Evolutionary conservation across 495 filamentous ascomycete species (phyloP).

Genomic region (Penicillium silybi): DNA sequence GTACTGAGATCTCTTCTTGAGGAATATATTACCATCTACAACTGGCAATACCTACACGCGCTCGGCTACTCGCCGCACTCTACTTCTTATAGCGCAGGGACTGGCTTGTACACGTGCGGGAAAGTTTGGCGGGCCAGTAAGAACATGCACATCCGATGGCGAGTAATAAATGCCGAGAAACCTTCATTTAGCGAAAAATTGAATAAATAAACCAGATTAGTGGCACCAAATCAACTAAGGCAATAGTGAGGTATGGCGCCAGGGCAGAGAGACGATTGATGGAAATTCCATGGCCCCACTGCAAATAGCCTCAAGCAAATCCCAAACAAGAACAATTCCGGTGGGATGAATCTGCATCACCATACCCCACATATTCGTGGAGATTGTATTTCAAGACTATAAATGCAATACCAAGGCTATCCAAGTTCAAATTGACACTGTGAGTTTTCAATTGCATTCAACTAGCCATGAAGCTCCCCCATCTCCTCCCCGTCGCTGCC

Average conservation of each 20-base stretch:
- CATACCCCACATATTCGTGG: background rate
- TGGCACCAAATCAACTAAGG: background rate
- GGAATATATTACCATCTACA: too few relatives aligned
- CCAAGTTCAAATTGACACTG: background rate
- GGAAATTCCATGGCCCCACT: conserved; percentile 9
- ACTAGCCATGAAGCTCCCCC: conserved; percentile 12
- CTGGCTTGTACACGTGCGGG: too few relatives aligned
- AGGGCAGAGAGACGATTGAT: conserved; percentile 6
- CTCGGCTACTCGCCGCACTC: too few relatives aligned
- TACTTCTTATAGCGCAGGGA: too few relatives aligned
- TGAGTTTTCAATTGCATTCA: background rate
- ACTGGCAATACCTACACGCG: too few relatives aligned
- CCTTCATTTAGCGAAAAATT: background rate
- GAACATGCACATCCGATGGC: background rate
- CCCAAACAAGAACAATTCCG: conserved; percentile 26
- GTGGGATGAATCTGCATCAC: conserved; percentile 18
- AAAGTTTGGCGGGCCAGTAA: too few relatives aligned
- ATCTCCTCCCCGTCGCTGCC: conserved; percentile 17
- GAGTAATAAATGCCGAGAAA: background rate
- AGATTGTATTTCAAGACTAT: background rate
- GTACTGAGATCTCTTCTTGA: too few relatives aligned
- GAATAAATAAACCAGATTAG: background rate
- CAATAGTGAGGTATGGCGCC: background rate
- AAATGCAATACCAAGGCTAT: background rate
- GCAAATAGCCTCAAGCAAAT: conserved; percentile 2